These are phyloP conservation scores for Tetracladium setigerum DNA, from an alignment of 495 filamentous ascomycete genomes.

Conservation along the genomic window DNA sequence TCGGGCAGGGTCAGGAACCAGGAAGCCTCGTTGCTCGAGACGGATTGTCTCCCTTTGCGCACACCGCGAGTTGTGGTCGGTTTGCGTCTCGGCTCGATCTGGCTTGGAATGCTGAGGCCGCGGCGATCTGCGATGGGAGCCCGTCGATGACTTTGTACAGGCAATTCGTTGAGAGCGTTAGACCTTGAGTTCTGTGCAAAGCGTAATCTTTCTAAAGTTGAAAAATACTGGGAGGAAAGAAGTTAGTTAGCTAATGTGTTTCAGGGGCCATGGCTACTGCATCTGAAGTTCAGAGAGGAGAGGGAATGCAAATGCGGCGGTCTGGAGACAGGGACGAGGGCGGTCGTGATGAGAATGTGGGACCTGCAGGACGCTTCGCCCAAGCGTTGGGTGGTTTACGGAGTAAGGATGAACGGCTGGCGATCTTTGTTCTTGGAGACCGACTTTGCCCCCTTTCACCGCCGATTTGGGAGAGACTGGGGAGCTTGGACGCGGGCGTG, in stretches of 20 bases:
- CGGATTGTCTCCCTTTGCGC: conserved; percentile 16
- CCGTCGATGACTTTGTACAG: conserved; percentile 12
- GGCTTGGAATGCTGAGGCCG: conserved; percentile 10
- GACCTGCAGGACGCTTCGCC: conserved; percentile 8
- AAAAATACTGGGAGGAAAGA: conserved; percentile 48
- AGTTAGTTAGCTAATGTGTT: not conserved
- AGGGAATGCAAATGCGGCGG: not conserved
- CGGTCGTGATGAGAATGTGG: conserved; percentile 2
- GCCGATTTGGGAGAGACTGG: too few species aligned
- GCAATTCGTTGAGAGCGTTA: conserved; percentile 16
- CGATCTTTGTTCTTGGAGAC: not conserved
- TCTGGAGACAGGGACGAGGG: not conserved
- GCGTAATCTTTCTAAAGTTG: conserved; percentile 55
- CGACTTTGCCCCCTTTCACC: not conserved
- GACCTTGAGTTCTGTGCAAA: conserved; percentile 42
- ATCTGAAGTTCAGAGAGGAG: not conserved
- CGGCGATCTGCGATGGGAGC: conserved; percentile 18
- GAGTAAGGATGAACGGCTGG: not conserved
- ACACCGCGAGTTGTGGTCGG: conserved; percentile 14
- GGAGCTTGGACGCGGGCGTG: not conserved
- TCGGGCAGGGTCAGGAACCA: conserved; percentile 66
- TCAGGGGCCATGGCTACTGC: not conserved
- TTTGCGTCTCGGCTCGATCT: conserved; percentile 19
- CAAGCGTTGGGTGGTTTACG: not conserved
- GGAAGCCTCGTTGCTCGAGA: conserved; percentile 44